Conservation (phyloP, 768 basidiomycete species). For the Mycena galopus region DNA sequence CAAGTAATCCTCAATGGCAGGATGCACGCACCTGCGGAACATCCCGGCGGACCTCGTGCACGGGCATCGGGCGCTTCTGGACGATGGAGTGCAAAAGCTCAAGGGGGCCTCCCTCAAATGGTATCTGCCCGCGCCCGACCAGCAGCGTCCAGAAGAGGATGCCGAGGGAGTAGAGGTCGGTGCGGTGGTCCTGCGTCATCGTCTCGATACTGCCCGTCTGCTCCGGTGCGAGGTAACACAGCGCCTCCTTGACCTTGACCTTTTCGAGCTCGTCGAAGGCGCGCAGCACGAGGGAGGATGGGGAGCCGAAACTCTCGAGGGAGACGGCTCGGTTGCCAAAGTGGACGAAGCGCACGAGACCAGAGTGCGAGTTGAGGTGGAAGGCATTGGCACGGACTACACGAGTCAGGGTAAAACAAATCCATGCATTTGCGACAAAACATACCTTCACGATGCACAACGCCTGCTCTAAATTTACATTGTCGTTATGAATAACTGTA, state of each 20-base stretch:
- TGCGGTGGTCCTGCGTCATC: conserved; percentile 78
- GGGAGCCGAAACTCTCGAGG: conserved; percentile 78
- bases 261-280: conserved; percentile 73
- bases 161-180: conserved; percentile 81
- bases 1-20: not conserved
- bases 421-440: not conserved
- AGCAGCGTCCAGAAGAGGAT: conserved; percentile 81
- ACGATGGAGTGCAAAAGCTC: conserved; percentile 80
- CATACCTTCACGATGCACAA: conserved; percentile 79
- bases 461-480: conserved; percentile 55
- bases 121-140: conserved; percentile 77
- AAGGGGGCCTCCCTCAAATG: conserved; percentile 70
- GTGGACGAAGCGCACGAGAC: conserved; percentile 78
- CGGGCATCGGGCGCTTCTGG: conserved; percentile 80
- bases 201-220: conserved; percentile 83
- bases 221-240: conserved; percentile 82
- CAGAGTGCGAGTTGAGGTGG: conserved; percentile 78
- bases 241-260: conserved; percentile 79
- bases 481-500: conserved; percentile 6
- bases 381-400: conserved; percentile 82
- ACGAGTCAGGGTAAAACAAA: conserved; percentile 10
- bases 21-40: conserved; percentile 67
- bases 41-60: conserved; percentile 81
- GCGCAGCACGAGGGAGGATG: conserved; percentile 75
- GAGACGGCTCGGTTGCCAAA: conserved; percentile 83